Evolutionary conservation across 306 rosid genomes (phyloP).

Genomic region (Lablab purpureus): DNA sequence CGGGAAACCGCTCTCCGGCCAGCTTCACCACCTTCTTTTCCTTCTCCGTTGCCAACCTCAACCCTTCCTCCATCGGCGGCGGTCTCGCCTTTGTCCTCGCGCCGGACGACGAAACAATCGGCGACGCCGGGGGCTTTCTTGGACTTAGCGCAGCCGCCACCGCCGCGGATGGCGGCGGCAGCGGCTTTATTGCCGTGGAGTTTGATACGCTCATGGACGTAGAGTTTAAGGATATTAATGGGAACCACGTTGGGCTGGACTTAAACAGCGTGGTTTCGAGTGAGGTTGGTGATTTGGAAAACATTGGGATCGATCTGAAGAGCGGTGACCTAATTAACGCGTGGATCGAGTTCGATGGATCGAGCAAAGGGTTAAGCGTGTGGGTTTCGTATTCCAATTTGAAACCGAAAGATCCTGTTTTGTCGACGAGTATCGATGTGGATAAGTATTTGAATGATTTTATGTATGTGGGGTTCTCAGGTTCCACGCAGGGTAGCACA

Average conservation of each 20-base stretch:
- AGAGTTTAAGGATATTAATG: constrained; percentile 85
- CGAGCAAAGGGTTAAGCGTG: constrained; percentile 57
- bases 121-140: constrained; percentile 82
- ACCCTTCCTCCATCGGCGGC: constrained; percentile 95
- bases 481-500: constrained; percentile 95
- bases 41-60: constrained; percentile 74
- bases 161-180: not conserved
- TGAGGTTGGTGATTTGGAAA: constrained; percentile 63
- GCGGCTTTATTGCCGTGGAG: constrained; percentile 77
- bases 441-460: constrained; percentile 76
- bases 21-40: constrained; percentile 90
- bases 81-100: constrained; percentile 84
- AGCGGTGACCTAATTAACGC: constrained; percentile 83
- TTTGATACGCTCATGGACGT: constrained; percentile 95
- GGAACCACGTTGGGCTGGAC: constrained; percentile 97
- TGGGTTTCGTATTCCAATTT: constrained; percentile 92
- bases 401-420: constrained; percentile 77
- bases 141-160: constrained; percentile 51
- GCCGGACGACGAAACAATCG: constrained; percentile 67
- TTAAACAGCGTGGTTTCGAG: constrained; percentile 76
- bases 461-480: constrained; percentile 97
- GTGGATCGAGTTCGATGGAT: constrained; percentile 90
- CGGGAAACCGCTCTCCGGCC: constrained; percentile 53
- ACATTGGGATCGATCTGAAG: constrained; percentile 75
- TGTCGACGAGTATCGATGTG: constrained; percentile 70